These are phyloP conservation scores for Emmonsia crescens DNA, from an alignment of 2,329 filamentous ascomycete species.

Conservation along the genomic window DNA sequence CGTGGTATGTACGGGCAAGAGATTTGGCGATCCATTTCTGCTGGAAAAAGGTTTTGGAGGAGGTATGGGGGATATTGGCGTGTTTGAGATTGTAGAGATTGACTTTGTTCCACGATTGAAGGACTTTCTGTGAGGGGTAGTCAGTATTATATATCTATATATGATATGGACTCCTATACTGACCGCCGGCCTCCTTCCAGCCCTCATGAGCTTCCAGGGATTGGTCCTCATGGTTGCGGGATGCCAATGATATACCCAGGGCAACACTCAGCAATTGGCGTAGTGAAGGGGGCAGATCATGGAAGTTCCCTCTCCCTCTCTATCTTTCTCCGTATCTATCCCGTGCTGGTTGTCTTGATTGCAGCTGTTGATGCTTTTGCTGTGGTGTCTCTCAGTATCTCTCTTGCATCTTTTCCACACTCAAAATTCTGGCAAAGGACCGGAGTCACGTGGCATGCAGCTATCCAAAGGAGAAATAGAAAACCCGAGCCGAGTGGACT, in stretches of 20 bases:
- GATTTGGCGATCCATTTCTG: slow-evolving; percentile 96
- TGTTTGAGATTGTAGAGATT: slow-evolving; percentile 81
- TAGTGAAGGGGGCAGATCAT: slow-evolving; percentile 7
- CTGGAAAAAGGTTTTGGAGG: slow-evolving; percentile 71
- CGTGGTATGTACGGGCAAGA: slow-evolving; percentile 75
- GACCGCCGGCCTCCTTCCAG: not conserved
- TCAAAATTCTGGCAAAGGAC: slow-evolving; percentile 9
- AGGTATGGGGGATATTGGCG: slow-evolving; percentile 36
- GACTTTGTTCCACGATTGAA: slow-evolving; percentile 95
- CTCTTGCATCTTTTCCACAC: not conserved
- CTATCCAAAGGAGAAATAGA: not conserved
- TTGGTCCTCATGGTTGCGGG: not conserved
- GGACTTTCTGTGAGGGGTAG: slow-evolving; percentile 57
- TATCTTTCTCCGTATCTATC: slow-evolving; percentile 2
- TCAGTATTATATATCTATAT: not conserved
- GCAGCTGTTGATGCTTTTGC: not conserved
- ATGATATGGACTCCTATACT: not conserved
- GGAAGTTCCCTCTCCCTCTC: slow-evolving; percentile 1
- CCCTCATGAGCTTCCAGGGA: not conserved
- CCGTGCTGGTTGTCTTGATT: not conserved
- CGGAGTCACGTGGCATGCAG: not conserved
- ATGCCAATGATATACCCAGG: not conserved
- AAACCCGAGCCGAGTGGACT: not conserved
- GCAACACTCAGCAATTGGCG: slow-evolving; percentile 1
- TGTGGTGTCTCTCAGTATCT: not conserved